A percentile compares a stretch with the other conserved stretches of the same genome.
Conservation (phyloP, 2,329 filamentous ascomycete genomes). For the Colletotrichum limetticola region DNA sequence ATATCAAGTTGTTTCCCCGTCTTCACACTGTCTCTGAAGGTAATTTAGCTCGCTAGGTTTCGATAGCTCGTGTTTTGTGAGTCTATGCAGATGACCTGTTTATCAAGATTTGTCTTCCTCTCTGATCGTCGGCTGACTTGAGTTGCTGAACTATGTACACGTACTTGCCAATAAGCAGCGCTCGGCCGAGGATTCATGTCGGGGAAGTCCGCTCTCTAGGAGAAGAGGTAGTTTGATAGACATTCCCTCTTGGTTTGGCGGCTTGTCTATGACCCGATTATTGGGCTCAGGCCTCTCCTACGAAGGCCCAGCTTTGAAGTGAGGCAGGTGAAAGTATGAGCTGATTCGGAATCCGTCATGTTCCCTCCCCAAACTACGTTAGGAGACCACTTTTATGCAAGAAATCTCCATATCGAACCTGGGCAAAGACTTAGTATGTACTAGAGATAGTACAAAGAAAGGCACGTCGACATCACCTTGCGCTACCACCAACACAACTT, state of each 20-base stretch:
- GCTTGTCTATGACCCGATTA: neutral
- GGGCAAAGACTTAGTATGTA: no score
- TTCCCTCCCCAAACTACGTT: no score
- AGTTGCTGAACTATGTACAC: neutral
- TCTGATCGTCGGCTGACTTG: neutral
- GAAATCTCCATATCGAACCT: no score
- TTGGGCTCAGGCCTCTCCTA: neutral
- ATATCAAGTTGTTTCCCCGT: neutral
- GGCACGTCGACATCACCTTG: no score
- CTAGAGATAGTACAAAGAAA: no score
- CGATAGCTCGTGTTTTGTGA: neutral
- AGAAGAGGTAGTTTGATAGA: neutral
- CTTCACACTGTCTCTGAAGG: neutral
- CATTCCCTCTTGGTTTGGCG: neutral
- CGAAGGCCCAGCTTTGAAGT: neutral
- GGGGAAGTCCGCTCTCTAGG: neutral
- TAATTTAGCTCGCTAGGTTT: neutral
- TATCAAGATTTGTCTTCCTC: neutral
- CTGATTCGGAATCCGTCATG: neutral
- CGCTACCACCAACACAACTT: no score
- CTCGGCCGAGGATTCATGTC: neutral
- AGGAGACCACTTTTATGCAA: no score
- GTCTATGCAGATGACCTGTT: neutral
- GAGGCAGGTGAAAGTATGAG: neutral
- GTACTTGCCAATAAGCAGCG: neutral